Evolutionary conservation across 257 asterid genomes (phyloP), one percentile per base, ranked within the genome.

Genomic region (Petrea volubilis): DNA sequence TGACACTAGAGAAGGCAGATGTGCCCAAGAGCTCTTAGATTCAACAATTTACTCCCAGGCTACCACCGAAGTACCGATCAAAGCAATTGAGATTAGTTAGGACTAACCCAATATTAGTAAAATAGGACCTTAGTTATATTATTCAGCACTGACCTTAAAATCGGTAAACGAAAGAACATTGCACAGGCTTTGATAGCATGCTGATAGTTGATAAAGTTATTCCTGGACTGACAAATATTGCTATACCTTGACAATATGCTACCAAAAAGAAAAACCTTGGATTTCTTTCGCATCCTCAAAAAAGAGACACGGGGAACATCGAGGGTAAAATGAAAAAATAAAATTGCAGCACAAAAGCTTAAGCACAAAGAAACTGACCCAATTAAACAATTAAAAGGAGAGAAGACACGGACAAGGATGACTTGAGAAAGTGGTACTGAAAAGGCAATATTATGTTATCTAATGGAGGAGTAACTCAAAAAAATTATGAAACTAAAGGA

Each of bases 401-500:
- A 66, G 76, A 28, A 63, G 71, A 72, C 47, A 67, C 46, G 80
- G 83, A 68, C 27, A 23, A 66, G 57, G 78, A 60, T 62, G 80
- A 80, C 60, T 67, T 78, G 71, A 64, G 76, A 63, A 59, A 43
- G 67, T 44, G 70, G 62, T 46, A 79, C 62, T 68, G n/a, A 73
- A 77, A 78, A 82, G 74, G 67, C 74, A 34, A 75, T 69, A 75
- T n/a, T 79, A 80, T 21, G 75, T 67, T 74, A 82, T 66, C 67
- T 78, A 69, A 74, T 34, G 66, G 81, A 79, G 69, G 41, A 73
- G 73, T 56, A 73, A 74, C 71, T 78, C 60, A 68, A 71, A 51
- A 67, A 64, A 72, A 80, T 67, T 79, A 76, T 50, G 82, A 84
- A 79, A 78, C 76, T 62, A 65, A 87, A 71, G 82, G 70, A 72